phyloP scores from a whole-genome alignment of 169 alveolate species.

The Perkinsus chesapeaki region DNA sequence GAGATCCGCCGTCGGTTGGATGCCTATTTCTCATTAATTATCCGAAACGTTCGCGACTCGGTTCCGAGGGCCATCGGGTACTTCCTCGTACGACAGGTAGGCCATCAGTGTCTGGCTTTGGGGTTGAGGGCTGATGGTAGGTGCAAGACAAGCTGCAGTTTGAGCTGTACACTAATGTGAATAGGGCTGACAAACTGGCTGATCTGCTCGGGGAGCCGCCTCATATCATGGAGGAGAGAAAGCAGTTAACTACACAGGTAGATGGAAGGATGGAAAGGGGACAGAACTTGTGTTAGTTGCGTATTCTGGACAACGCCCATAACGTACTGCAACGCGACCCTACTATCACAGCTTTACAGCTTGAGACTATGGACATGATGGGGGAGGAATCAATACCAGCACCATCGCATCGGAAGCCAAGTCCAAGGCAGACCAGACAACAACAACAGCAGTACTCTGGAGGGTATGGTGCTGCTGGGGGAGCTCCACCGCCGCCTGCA shows the following conservation, averaged over 20 bases:
- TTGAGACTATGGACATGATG: background rate
- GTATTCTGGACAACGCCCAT: slow-evolving; percentile 33
- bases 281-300: background rate
- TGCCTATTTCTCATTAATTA: slow-evolving; percentile 86
- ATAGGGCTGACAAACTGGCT: slow-evolving; percentile 50
- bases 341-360: slow-evolving; percentile 25
- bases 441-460: background rate
- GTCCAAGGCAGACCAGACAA: background rate
- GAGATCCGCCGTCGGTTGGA: slow-evolving; percentile 90
- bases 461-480: background rate
- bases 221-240: slow-evolving; percentile 38
- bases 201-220: slow-evolving; percentile 47
- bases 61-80: slow-evolving; percentile 35
- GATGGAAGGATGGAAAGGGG: background rate
- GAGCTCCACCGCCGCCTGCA: background rate
- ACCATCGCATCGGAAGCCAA: background rate
- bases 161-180: slow-evolving; percentile 60
- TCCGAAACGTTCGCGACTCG: slow-evolving; percentile 90
- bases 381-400: background rate
- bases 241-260: slow-evolving; percentile 21
- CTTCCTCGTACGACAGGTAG: slow-evolving; percentile 65
- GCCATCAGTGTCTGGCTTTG: slow-evolving; percentile 12
- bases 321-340: slow-evolving; percentile 38
- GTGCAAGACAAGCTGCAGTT: slow-evolving; percentile 68
- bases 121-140: slow-evolving; percentile 31